Conservation (phyloP, 495 filamentous ascomycete genomes). For the Amniculicola lignicola region DNA sequence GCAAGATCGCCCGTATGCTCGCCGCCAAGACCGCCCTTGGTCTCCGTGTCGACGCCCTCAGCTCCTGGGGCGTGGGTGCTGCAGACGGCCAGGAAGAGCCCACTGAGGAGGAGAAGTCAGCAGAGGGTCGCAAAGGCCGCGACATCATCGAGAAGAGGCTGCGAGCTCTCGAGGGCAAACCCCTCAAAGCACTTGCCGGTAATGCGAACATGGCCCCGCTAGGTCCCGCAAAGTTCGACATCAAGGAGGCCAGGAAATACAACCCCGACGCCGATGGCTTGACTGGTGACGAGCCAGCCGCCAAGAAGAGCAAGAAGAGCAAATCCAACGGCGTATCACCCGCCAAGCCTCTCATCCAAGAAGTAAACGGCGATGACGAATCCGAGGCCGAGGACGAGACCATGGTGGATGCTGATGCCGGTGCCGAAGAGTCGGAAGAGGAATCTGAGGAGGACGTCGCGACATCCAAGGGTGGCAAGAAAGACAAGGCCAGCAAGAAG, state of each 20-base stretch:
- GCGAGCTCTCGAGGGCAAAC: slow-evolving; percentile 83
- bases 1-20: slow-evolving; percentile 96
- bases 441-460: slow-evolving; percentile 27
- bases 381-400: slow-evolving; percentile 27
- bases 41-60: slow-evolving; percentile 87
- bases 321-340: slow-evolving; percentile 14
- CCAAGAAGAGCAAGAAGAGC: slow-evolving; percentile 39
- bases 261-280: slow-evolving; percentile 91
- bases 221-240: slow-evolving; percentile 65
- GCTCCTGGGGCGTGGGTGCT: slow-evolving; percentile 64
- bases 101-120: slow-evolving; percentile 81
- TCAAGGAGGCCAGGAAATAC: slow-evolving; percentile 94
- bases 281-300: slow-evolving; percentile 63
- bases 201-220: slow-evolving; percentile 65
- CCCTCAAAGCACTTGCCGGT: slow-evolving; percentile 71
- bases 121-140: slow-evolving; percentile 68
- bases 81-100: slow-evolving; percentile 62
- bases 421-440: slow-evolving; percentile 23
- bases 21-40: slow-evolving; percentile 89
- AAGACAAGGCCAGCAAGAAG: slow-evolving; percentile 48
- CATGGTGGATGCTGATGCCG: slow-evolving; percentile 32
- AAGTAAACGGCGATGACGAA: slow-evolving; percentile 32
- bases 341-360: slow-evolving; percentile 22
- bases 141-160: slow-evolving; percentile 82
- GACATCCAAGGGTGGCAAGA: slow-evolving; percentile 45